Conservation (phyloP, 352 stramenopile species). For the Globisporangium recalcitrans region DNA sequence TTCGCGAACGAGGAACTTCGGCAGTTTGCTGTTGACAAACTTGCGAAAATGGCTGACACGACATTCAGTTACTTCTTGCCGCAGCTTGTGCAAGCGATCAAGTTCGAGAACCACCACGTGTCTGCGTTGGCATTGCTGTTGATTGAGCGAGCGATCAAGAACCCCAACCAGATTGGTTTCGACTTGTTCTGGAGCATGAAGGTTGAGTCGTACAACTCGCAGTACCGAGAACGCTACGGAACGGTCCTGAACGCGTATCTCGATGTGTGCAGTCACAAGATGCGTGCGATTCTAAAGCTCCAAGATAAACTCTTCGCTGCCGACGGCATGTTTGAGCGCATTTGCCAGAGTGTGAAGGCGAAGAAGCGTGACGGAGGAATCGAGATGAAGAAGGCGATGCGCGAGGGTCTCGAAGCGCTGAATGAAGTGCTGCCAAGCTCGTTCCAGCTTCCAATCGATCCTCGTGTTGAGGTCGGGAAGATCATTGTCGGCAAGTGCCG, state of each 20-base stretch:
- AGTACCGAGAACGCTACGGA: conserved; percentile 76
- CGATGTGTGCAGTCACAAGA: conserved; percentile 86
- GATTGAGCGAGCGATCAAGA: conserved; percentile 86
- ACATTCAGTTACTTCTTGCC: conserved; percentile 86
- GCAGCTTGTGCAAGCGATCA: conserved; percentile 87
- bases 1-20: conserved; percentile 74
- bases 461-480: conserved; percentile 76
- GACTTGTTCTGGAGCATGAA: conserved; percentile 90
- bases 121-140: conserved; percentile 70
- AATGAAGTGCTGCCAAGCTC: conserved; percentile 79
- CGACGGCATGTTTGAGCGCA: conserved; percentile 73
- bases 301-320: conserved; percentile 84
- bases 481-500: conserved; percentile 85
- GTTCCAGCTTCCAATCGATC: conserved; percentile 86
- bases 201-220: conserved; percentile 79
- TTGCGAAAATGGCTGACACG: conserved; percentile 81
- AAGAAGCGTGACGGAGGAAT: conserved; percentile 74
- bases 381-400: conserved; percentile 83
- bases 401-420: conserved; percentile 70
- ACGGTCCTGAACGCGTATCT: conserved; percentile 80
- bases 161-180: conserved; percentile 85
- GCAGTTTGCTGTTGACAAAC: conserved; percentile 67
- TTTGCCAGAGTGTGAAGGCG: conserved; percentile 80
- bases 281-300: conserved; percentile 89
- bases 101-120: conserved; percentile 86